phyloP scores from a whole-genome alignment of 352 stramenopile genomes.

The Phytophthora podocarpi region DNA sequence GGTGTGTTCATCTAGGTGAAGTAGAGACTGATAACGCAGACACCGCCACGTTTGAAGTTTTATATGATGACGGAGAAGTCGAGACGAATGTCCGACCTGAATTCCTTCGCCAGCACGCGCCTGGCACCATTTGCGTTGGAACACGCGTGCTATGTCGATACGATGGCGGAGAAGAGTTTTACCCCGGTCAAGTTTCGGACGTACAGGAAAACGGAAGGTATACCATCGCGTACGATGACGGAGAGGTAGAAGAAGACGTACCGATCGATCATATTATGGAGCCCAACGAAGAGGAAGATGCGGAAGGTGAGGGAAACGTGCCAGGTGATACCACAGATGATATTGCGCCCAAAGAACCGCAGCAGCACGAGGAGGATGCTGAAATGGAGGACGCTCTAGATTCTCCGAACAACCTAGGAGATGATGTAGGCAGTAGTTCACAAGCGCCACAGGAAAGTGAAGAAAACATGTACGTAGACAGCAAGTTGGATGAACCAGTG shows the following conservation, averaged over 20 bases:
- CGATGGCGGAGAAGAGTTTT: constrained; percentile 71
- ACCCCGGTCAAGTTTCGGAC: constrained; percentile 63
- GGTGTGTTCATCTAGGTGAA: constrained; percentile 33
- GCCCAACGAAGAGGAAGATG: constrained; percentile 8
- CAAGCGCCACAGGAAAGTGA: not conserved
- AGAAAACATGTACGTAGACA: constrained; percentile 2
- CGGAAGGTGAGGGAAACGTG: constrained; percentile 24
- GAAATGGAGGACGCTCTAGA: constrained; percentile 14
- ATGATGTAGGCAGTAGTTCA: not conserved
- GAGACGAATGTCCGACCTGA: constrained; percentile 45
- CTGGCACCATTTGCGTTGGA: constrained; percentile 76
- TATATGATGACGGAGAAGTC: constrained; percentile 81
- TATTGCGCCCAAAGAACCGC: not conserved
- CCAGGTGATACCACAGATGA: not conserved
- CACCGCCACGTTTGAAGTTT: constrained; percentile 47
- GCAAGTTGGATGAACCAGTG: not conserved
- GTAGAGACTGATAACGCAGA: constrained; percentile 3
- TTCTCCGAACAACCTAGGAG: not conserved
- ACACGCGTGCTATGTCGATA: constrained; percentile 75
- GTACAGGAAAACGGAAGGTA: constrained; percentile 69
- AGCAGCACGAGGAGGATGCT: constrained; percentile 11
- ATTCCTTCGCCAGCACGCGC: constrained; percentile 56
- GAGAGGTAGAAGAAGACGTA: constrained; percentile 70
- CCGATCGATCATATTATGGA: constrained; percentile 60
- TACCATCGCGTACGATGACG: constrained; percentile 83